Conservation (phyloP, 1,284 basidiomycete genomes). For the Athelia psychrophila region DNA sequence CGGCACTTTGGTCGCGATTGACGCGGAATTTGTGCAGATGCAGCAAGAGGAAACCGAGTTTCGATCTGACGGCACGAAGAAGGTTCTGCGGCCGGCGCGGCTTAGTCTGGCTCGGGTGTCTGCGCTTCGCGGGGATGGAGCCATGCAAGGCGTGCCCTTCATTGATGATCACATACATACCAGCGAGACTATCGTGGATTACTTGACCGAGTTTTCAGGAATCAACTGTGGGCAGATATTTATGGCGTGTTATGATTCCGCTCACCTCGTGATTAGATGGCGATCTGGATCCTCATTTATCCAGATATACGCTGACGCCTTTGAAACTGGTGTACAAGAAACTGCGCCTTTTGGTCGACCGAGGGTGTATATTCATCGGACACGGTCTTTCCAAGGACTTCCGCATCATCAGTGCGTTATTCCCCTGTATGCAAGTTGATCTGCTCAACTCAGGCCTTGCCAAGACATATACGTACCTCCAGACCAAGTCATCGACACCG, state of each 20-base stretch:
- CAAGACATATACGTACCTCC: slow-evolving; percentile 95
- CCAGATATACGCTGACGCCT: slow-evolving; percentile 88
- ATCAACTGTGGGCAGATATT: slow-evolving; percentile 70
- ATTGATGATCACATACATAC: slow-evolving; percentile 99
- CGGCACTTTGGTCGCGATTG: slow-evolving; percentile 91
- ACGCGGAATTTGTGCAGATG: slow-evolving; percentile 97
- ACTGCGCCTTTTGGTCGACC: slow-evolving; percentile 89
- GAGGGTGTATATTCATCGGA: slow-evolving; percentile 96
- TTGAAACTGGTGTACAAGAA: slow-evolving; percentile 98
- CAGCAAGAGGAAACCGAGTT: slow-evolving; percentile 97
- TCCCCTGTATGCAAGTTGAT: background rate
- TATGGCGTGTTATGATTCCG: background rate
- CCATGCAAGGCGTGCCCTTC: slow-evolving; percentile 81
- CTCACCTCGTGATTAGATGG: slow-evolving; percentile 54
- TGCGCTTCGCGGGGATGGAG: slow-evolving; percentile 84
- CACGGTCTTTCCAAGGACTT: slow-evolving; percentile 99
- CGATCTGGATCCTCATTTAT: slow-evolving; percentile 85
- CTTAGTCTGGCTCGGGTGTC: slow-evolving; percentile 94
- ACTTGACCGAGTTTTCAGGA: slow-evolving; percentile 95
- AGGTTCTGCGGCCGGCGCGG: slow-evolving; percentile 87
- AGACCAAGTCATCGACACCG: slow-evolving; percentile 94
- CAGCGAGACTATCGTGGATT: slow-evolving; percentile 93
- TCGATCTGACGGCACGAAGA: slow-evolving; percentile 92
- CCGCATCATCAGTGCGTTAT: slow-evolving; percentile 87
- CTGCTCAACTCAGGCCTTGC: slow-evolving; percentile 3